These are phyloP conservation scores for Cercospora berteroae DNA, from an alignment of 2,329 filamentous ascomycete species.

Conservation along the genomic window DNA sequence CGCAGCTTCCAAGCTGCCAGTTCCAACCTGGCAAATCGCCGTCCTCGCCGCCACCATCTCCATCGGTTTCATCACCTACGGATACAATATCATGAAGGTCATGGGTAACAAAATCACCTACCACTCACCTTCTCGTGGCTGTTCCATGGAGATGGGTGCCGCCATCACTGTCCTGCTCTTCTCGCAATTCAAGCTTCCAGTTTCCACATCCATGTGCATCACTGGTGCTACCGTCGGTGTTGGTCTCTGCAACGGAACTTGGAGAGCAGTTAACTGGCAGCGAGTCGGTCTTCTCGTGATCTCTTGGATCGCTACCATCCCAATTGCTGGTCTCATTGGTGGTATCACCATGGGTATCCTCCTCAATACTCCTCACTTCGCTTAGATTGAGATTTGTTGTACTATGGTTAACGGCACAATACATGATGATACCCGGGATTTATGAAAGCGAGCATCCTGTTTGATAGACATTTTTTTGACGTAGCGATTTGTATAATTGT, in stretches of 20 bases:
- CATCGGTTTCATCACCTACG: conserved; percentile 61
- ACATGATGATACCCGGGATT: neutral
- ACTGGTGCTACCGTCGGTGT: conserved; percentile 63
- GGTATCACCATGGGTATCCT: conserved; percentile 63
- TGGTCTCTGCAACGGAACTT: conserved; percentile 59
- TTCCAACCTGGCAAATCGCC: conserved; percentile 74
- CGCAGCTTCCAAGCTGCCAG: conserved; percentile 59
- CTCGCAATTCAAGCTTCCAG: conserved; percentile 60
- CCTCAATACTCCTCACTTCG: conserved; percentile 56
- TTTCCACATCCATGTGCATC: conserved; percentile 65
- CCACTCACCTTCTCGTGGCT: conserved; percentile 55
- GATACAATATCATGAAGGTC: conserved; percentile 62
- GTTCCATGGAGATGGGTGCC: conserved; percentile 60
- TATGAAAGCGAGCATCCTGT: neutral
- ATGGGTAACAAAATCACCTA: conserved; percentile 60
- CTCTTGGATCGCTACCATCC: conserved; percentile 62
- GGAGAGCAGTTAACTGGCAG: conserved; percentile 61
- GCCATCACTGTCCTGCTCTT: conserved; percentile 64
- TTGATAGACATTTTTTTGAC: neutral
- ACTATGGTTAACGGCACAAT: neutral
- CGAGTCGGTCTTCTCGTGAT: conserved; percentile 61
- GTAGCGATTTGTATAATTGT: neutral
- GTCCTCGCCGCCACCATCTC: conserved; percentile 59
- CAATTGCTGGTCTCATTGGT: conserved; percentile 56
- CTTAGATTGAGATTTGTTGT: neutral